Evolutionary conservation across 805 yeast species (phyloP), one percentile per base, ranked within the genome.

Genomic region (Debaryomyces castellii): DNA sequence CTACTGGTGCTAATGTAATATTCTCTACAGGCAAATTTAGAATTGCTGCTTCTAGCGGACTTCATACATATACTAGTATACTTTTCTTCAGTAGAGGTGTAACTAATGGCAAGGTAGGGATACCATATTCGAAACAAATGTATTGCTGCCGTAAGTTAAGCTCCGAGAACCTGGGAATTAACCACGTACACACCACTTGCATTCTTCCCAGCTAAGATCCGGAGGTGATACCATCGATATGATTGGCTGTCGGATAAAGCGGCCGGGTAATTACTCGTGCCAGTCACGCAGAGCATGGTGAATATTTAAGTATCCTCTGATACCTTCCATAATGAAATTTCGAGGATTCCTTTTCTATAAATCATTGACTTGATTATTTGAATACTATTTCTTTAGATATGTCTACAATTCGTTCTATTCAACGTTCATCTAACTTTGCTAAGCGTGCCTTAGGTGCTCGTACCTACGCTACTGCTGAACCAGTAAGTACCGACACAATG

Each of bases 381-480:
- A 33, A 22, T 23, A 41, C 10, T 20, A 11, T n/a, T n/a, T 28
- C 20, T 21, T 28, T 28, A 44, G 30, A 41, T 36, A 63, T 66
- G 69, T 65, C 70, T 47, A 63, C 69, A 33, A 51, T 67, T 48
- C 68, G 71, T 59, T 62, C 71, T 44, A 53, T 66, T 47, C 66
- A 66, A 57, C 69, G 69, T 50, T 61, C 72, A 35, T 57, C 70
- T 43, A 52, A 51, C 38, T 52, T 62, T 39, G 59, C 64, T 34
- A 61, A 57, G 57, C 57, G 56, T 48, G 58, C 58, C 45, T 54
- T 53, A 22, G 47, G 52, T 30, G 51, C 51, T 18, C 60, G 73
- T 63, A 50, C 66, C 46, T 66, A 58, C 45, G 64, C 69, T 41
- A 62, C 71, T 50, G 68, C 71, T 47, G 71, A 67, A 53, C 73